A percentile compares a stretch with the other conserved stretches of the same genome.
Evolutionary conservation across 2,329 filamentous ascomycete species (phyloP).

Genomic region (Alternaria angustiovoidea): DNA sequence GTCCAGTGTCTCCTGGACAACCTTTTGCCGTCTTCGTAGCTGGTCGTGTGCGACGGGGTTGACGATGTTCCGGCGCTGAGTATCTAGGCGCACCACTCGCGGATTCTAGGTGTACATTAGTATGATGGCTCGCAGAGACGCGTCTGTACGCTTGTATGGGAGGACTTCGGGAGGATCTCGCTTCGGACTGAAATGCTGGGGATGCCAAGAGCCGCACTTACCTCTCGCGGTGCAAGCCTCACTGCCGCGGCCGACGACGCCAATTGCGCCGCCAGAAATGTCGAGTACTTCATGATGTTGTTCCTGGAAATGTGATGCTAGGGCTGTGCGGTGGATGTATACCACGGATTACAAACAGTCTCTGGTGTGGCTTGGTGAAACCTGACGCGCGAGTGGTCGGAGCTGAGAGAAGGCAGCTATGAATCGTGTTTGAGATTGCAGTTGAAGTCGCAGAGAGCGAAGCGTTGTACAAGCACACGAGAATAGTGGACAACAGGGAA

Average conservation of each 20-base stretch:
- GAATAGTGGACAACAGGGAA: conserved; percentile 7
- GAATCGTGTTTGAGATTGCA: conserved; percentile 3
- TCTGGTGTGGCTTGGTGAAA: conserved; percentile 11
- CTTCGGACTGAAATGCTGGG: conserved; percentile 21
- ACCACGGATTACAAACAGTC: background rate
- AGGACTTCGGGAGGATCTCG: conserved; percentile 22
- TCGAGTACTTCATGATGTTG: conserved; percentile 42
- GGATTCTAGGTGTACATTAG: conserved; percentile 47
- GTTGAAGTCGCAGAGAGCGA: conserved; percentile 2
- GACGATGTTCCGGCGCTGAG: conserved; percentile 57
- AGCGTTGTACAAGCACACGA: background rate
- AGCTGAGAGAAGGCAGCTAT: conserved; percentile 6
- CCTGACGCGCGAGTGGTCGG: conserved; percentile 27
- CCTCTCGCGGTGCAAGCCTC: conserved; percentile 43
- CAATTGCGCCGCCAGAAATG: conserved; percentile 40
- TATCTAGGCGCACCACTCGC: conserved; percentile 59
- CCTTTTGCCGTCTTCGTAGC: conserved; percentile 52
- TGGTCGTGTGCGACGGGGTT: conserved; percentile 59
- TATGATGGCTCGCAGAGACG: background rate
- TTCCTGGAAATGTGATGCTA: background rate
- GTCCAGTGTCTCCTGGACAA: conserved; percentile 59
- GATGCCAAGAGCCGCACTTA: conserved; percentile 43
- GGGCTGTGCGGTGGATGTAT: conserved; percentile 18
- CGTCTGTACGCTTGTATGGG: conserved; percentile 1
- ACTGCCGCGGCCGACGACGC: conserved; percentile 40